Percentiles rank a stretch among this genome's conserved stretches.
Evolutionary conservation across 768 basidiomycete genomes (phyloP).

Genomic region (Amanita exitialis): DNA sequence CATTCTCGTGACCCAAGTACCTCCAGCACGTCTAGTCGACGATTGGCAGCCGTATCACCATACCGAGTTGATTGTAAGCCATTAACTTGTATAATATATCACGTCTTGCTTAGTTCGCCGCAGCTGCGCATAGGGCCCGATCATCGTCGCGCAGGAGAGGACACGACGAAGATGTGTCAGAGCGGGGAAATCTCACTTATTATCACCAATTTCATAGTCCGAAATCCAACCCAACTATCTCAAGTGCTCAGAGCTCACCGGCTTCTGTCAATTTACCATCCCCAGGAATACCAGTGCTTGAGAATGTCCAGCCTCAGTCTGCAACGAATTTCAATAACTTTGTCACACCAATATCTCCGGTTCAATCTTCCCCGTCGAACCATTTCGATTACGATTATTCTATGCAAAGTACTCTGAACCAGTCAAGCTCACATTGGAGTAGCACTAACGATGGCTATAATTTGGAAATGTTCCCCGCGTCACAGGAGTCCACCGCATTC

Average conservation of each 20-base stretch:
- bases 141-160: conserved; percentile 70
- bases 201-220: conserved; percentile 52
- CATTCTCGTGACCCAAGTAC: conserved; percentile 49
- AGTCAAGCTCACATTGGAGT: conserved; percentile 34
- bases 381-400: conserved; percentile 50
- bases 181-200: conserved; percentile 30
- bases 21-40: conserved; percentile 29
- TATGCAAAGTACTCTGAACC: conserved; percentile 28
- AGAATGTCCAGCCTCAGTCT: conserved; percentile 40
- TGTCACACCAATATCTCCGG: conserved; percentile 40
- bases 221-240: conserved; percentile 26
- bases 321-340: conserved; percentile 35
- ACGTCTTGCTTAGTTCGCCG: conserved; percentile 11
- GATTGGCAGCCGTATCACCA: conserved; percentile 49
- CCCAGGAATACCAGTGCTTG: conserved; percentile 45
- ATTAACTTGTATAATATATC: background rate
- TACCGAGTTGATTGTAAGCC: conserved; percentile 57
- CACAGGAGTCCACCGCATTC: conserved; percentile 34
- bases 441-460: conserved; percentile 27
- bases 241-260: conserved; percentile 69
- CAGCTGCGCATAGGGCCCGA: conserved; percentile 57
- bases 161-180: conserved; percentile 52
- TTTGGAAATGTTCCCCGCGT: conserved; percentile 34
- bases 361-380: conserved; percentile 40
- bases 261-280: conserved; percentile 66